Evolutionary conservation across 2,329 filamentous ascomycete species (phyloP).

Genomic region (Ophiostoma quercus): DNA sequence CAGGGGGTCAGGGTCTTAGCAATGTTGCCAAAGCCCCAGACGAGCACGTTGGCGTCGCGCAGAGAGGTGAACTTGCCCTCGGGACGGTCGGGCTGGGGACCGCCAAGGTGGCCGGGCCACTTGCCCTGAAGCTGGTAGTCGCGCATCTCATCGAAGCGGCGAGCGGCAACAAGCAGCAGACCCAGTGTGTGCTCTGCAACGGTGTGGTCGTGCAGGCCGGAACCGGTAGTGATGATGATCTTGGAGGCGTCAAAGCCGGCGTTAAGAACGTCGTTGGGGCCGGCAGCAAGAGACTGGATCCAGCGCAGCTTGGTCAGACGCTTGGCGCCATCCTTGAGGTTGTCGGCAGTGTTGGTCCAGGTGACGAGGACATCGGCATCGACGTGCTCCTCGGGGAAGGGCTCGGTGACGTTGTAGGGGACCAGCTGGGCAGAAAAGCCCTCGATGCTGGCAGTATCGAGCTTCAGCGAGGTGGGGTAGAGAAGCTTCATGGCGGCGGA

Average conservation of each 20-base stretch:
- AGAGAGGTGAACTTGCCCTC: constrained; percentile 42
- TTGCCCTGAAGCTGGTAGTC: constrained; percentile 42
- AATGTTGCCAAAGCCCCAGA: constrained; percentile 49
- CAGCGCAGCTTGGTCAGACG: constrained; percentile 42
- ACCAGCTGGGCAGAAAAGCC: constrained; percentile 31
- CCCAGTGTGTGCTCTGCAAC: constrained; percentile 47
- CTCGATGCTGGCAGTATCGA: constrained; percentile 28
- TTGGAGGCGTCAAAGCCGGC: constrained; percentile 42
- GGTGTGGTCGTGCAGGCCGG: constrained; percentile 44
- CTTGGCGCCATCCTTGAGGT: constrained; percentile 42
- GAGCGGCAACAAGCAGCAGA: constrained; percentile 37
- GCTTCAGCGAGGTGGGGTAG: constrained; percentile 30
- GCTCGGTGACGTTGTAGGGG: constrained; percentile 37
- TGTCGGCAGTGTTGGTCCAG: constrained; percentile 41
- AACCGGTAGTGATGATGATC: constrained; percentile 41
- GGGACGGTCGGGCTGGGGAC: constrained; percentile 36
- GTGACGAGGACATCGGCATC: constrained; percentile 45
- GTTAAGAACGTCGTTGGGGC: constrained; percentile 46
- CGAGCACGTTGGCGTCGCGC: constrained; percentile 39
- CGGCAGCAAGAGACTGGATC: constrained; percentile 48
- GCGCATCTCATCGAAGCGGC: constrained; percentile 42
- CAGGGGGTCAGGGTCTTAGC: constrained; percentile 41
- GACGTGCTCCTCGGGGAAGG: constrained; percentile 41
- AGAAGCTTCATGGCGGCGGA: constrained; percentile 29
- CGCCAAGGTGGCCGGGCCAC: constrained; percentile 45